These are phyloP conservation scores for Ophiostoma triangulosporum DNA, from an alignment of 2,329 filamentous ascomycete genomes.

Conservation along the genomic window DNA sequence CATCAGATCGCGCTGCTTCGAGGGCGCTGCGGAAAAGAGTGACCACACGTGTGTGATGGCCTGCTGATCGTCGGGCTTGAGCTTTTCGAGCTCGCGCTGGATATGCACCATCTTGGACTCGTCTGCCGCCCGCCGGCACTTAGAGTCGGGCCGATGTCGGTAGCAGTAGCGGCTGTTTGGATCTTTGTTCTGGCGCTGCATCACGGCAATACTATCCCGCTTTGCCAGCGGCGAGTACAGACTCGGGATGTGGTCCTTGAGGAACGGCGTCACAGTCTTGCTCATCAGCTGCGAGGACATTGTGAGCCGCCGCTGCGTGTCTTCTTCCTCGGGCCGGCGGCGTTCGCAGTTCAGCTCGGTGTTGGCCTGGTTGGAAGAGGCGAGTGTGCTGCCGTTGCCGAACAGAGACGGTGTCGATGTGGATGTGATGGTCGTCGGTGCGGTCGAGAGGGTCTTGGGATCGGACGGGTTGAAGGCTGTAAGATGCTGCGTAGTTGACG, in stretches of 20 bases:
- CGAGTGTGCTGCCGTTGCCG: too few relatives aligned
- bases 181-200: conserved; percentile 30
- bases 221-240: conserved; percentile 73
- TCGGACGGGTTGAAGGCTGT: conserved; percentile 9
- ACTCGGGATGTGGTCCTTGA: conserved; percentile 78
- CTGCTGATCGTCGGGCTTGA: conserved; percentile 78
- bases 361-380: conserved; percentile 4
- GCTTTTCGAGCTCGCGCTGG: conserved; percentile 72
- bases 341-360: conserved; percentile 36
- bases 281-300: conserved; percentile 55
- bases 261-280: conserved; percentile 73
- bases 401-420: too few relatives aligned
- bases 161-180: conserved; percentile 90
- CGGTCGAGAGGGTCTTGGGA: conserved; percentile 8
- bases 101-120: conserved; percentile 93
- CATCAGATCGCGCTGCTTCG: conserved; percentile 92
- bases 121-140: conserved; percentile 84
- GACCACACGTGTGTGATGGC: conserved; percentile 97
- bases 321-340: conserved; percentile 34
- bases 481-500: conserved; percentile 5
- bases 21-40: conserved; percentile 85
- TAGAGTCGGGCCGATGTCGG: conserved; percentile 82
- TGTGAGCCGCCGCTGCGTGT: conserved; percentile 36
- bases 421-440: not conserved
- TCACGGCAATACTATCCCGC: conserved; percentile 29